These are phyloP conservation scores for Lodderomyces jiufengensis DNA, from an alignment of 1,139 yeast species.

Conservation along the genomic window DNA sequence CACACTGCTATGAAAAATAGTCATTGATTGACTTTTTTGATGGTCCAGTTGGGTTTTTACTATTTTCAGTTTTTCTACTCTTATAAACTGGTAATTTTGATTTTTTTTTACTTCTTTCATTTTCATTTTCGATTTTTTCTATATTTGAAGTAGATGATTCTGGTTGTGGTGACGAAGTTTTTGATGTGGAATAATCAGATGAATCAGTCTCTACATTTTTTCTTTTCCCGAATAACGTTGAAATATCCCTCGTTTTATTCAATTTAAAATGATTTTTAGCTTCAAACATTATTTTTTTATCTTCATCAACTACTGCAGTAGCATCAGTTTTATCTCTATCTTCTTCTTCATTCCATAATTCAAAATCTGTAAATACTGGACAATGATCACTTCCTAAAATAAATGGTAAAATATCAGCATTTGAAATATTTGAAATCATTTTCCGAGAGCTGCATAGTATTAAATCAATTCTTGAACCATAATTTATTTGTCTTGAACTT, in stretches of 20 bases:
- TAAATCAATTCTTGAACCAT: slow-evolving; percentile 85
- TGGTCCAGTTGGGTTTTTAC: not conserved
- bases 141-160: not conserved
- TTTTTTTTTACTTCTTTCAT: slow-evolving; percentile 2
- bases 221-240: slow-evolving; percentile 40
- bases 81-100: slow-evolving; percentile 12
- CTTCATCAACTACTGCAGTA: no score
- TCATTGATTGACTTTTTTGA: slow-evolving; percentile 2
- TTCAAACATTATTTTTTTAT: slow-evolving; percentile 44
- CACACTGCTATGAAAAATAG: not conserved
- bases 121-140: not conserved
- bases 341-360: slow-evolving; percentile 15
- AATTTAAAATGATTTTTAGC: slow-evolving; percentile 53
- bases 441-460: slow-evolving; percentile 27
- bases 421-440: slow-evolving; percentile 21
- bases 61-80: slow-evolving; percentile 13
- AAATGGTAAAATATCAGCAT: slow-evolving; percentile 65
- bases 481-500: slow-evolving; percentile 77
- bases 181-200: not conserved
- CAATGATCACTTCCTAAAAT: slow-evolving; percentile 92
- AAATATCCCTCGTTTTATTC: slow-evolving; percentile 47
- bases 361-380: slow-evolving; percentile 76
- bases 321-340: slow-evolving; percentile 5
- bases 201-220: slow-evolving; percentile 5
- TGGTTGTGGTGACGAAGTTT: not conserved